Conservation (phyloP, 768 basidiomycete genomes). For the Grammothele lineata region DNA sequence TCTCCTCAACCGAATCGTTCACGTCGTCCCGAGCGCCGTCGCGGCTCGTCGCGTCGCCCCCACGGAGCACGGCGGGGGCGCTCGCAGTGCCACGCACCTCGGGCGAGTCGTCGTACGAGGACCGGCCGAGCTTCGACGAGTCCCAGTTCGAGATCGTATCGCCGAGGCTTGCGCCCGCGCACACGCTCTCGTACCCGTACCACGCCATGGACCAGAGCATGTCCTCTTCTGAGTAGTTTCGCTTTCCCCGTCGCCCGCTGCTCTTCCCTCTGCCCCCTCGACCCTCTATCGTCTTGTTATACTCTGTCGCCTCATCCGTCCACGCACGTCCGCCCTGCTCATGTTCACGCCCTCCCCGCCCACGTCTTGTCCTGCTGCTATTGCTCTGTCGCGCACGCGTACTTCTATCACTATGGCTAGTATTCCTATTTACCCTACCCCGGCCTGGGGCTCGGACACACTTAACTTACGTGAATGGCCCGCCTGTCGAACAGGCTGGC, state of each 20-base stretch:
- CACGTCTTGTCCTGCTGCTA: too few relatives aligned
- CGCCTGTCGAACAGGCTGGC: too few relatives aligned
- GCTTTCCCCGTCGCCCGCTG: background rate
- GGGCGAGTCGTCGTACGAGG: slow-evolving; percentile 41
- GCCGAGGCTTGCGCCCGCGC: slow-evolving; percentile 33
- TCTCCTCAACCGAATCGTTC: slow-evolving; percentile 17
- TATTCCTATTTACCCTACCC: too few relatives aligned
- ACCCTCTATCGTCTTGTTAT: too few relatives aligned
- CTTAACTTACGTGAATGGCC: too few relatives aligned
- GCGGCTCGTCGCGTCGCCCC: slow-evolving; percentile 18
- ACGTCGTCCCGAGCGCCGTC: slow-evolving; percentile 17
- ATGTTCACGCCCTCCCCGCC: too few relatives aligned
- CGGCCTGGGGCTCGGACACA: too few relatives aligned
- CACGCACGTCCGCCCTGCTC: too few relatives aligned
- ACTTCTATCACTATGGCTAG: too few relatives aligned
- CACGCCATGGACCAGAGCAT: slow-evolving; percentile 42
- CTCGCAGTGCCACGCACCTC: slow-evolving; percentile 28
- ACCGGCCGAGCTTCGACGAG: slow-evolving; percentile 53
- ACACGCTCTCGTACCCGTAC: slow-evolving; percentile 54
- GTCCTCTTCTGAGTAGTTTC: slow-evolving; percentile 17
- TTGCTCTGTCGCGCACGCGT: too few relatives aligned
- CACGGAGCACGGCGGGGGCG: slow-evolving; percentile 27
- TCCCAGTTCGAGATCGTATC: slow-evolving; percentile 64
- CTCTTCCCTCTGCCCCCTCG: too few relatives aligned
- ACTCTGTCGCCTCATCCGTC: too few relatives aligned